A percentile compares a stretch with the other conserved stretches of the same genome.
Evolutionary conservation across 805 yeast species (phyloP).

Genomic region (Monosporozyma servazzii): DNA sequence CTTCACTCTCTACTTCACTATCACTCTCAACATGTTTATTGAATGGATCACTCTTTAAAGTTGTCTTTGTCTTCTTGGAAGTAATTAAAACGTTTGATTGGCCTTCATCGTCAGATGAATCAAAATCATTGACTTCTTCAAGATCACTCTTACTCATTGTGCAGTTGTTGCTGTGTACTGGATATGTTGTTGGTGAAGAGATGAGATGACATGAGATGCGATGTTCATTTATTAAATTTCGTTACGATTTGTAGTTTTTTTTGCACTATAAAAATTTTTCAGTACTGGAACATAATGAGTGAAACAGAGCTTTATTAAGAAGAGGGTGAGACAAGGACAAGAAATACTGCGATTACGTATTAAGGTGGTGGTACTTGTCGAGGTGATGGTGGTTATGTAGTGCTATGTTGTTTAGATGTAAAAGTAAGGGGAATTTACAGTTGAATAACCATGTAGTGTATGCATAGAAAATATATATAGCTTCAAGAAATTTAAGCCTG

Average conservation of each 20-base stretch:
- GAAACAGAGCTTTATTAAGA: too few relatives aligned
- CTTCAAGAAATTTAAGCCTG: too few relatives aligned
- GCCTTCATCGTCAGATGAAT: constrained; percentile 24
- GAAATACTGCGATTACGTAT: too few relatives aligned
- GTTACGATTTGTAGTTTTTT: neutral
- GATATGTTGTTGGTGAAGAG: neutral
- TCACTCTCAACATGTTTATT: constrained; percentile 10
- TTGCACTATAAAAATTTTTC: neutral
- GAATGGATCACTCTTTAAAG: constrained; percentile 12
- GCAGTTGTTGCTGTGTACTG: neutral
- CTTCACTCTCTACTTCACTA: constrained; percentile 15
- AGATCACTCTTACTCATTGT: constrained; percentile 1
- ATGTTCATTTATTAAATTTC: neutral
- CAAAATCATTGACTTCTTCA: constrained; percentile 18
- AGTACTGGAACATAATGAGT: neutral
- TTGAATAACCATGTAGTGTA: too few relatives aligned
- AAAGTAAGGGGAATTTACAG: too few relatives aligned
- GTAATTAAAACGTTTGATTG: constrained; percentile 16
- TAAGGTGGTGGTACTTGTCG: too few relatives aligned
- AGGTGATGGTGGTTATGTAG: too few relatives aligned
- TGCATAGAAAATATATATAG: too few relatives aligned
- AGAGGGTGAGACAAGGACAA: too few relatives aligned
- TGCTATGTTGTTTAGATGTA: too few relatives aligned
- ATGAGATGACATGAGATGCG: neutral
- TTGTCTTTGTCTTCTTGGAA: constrained; percentile 11